Evolutionary conservation across 2,329 filamentous ascomycete genomes (phyloP).

Genomic region (Hymenoscyphus fructigenus): DNA sequence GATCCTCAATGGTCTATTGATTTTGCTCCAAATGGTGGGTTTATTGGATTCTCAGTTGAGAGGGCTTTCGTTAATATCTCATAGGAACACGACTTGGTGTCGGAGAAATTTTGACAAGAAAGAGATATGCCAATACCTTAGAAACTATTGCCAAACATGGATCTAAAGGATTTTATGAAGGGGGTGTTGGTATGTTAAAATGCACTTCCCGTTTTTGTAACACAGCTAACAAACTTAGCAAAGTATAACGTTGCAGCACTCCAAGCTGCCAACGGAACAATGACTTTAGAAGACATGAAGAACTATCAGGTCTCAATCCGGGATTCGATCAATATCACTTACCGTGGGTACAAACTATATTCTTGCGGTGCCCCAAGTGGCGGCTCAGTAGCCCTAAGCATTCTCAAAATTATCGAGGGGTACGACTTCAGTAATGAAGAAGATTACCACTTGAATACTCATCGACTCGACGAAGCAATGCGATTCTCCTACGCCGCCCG

Average conservation of each 20-base stretch:
- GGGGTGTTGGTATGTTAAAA: conserved; percentile 45
- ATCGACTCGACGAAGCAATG: conserved; percentile 84
- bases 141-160: conserved; percentile 61
- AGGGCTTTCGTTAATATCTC: conserved; percentile 6
- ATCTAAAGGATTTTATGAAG: conserved; percentile 60
- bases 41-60: not conserved
- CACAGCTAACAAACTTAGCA: conserved; percentile 38
- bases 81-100: conserved; percentile 53
- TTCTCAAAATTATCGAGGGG: conserved; percentile 79
- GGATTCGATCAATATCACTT: conserved; percentile 60
- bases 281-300: conserved; percentile 59
- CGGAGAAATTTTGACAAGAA: conserved; percentile 63
- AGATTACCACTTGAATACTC: conserved; percentile 61
- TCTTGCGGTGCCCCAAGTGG: conserved; percentile 72
- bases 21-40: conserved; percentile 63
- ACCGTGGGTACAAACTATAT: conserved; percentile 69
- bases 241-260: conserved; percentile 60
- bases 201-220: not conserved
- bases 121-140: conserved; percentile 63
- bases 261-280: conserved; percentile 59
- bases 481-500: conserved; percentile 83
- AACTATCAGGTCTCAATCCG: conserved; percentile 67
- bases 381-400: conserved; percentile 65
- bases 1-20: conserved; percentile 66
- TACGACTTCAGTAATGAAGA: conserved; percentile 49